These are phyloP conservation scores for Delitschia confertaspora DNA, from an alignment of 495 filamentous ascomycete genomes.

Conservation along the genomic window DNA sequence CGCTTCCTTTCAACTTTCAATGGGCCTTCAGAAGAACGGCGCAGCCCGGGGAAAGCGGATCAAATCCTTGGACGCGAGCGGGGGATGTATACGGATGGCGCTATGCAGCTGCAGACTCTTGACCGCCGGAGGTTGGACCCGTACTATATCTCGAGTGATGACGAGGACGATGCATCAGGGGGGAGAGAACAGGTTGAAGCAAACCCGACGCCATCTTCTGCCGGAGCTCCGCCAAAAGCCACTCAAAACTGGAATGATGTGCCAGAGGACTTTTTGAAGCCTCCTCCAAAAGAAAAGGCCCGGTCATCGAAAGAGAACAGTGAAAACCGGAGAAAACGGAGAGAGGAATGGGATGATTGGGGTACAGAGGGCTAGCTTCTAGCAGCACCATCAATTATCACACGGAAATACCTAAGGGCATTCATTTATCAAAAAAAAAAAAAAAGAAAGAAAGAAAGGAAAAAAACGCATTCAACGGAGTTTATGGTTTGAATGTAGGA, in stretches of 20 bases:
- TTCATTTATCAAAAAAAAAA: too few relatives aligned
- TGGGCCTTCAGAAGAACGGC: slow-evolving; percentile 16
- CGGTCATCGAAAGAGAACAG: not conserved
- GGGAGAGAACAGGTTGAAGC: slow-evolving; percentile 12
- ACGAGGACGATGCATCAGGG: slow-evolving; percentile 20
- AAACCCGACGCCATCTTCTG: slow-evolving; percentile 7
- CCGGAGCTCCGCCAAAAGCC: slow-evolving; percentile 1
- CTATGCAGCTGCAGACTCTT: slow-evolving; percentile 24
- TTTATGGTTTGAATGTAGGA: too few relatives aligned
- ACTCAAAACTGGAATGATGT: slow-evolving; percentile 35
- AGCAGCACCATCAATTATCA: too few relatives aligned
- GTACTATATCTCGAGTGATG: slow-evolving; percentile 23
- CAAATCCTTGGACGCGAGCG: slow-evolving; percentile 26
- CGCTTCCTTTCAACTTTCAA: slow-evolving; percentile 25
- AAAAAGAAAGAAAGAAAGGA: too few relatives aligned
- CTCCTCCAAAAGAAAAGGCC: slow-evolving; percentile 18
- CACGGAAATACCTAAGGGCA: too few relatives aligned
- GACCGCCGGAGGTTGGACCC: slow-evolving; percentile 27
- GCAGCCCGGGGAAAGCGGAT: slow-evolving; percentile 27
- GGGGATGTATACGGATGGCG: slow-evolving; percentile 29
- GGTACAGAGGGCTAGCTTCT: too few relatives aligned
- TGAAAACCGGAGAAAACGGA: not conserved
- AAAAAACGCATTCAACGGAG: too few relatives aligned
- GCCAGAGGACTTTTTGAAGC: slow-evolving; percentile 30
- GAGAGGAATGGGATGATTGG: not conserved